Evolutionary conservation across 208 protist genomes (phyloP).

Genomic region (Crithidia expoeki): DNA sequence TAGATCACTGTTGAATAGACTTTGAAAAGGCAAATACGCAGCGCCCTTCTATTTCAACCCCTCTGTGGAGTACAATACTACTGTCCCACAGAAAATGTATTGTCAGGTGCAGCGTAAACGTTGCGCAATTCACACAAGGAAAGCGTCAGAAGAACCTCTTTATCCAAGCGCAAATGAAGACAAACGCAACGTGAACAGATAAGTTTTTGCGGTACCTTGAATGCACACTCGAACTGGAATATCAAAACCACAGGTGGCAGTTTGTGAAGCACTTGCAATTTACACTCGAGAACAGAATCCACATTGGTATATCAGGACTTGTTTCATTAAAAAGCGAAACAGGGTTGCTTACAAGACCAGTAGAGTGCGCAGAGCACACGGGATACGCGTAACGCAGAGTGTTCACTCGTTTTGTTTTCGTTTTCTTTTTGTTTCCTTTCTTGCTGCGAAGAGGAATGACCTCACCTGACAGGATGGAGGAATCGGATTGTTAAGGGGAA

Average conservation of each 20-base stretch:
- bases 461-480: background rate
- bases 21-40: slow-evolving; percentile 1
- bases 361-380: slow-evolving; percentile 6
- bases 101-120: too few species aligned
- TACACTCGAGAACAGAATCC: too few species aligned
- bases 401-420: background rate
- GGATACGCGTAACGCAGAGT: background rate
- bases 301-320: too few species aligned
- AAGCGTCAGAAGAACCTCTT: background rate
- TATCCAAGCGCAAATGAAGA: background rate
- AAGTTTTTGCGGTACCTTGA: background rate
- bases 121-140: too few species aligned
- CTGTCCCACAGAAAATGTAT: background rate
- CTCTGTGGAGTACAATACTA: background rate
- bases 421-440: background rate
- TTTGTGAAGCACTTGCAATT: too few species aligned
- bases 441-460: too few species aligned
- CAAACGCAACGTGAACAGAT: background rate
- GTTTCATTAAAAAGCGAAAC: too few species aligned
- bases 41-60: background rate
- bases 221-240: background rate
- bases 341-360: too few species aligned
- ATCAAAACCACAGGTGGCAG: background rate
- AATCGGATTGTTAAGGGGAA: background rate
- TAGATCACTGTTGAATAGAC: background rate